Conservation (phyloP, 176 grass and related monocot species). For the Ensete ventricosum region DNA sequence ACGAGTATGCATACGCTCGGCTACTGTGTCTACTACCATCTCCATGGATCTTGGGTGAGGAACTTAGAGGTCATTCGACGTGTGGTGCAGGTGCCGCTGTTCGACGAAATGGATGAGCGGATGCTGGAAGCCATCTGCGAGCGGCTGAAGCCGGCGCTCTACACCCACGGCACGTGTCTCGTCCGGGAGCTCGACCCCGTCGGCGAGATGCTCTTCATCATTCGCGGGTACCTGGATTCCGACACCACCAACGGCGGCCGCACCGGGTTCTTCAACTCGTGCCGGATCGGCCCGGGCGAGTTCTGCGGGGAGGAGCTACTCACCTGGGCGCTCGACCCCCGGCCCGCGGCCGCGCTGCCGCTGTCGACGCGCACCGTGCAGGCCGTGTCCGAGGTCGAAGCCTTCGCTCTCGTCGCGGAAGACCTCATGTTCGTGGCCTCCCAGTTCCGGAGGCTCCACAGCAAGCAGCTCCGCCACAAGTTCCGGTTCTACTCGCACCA, state of each 20-base stretch:
- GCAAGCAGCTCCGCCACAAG: conserved; percentile 65
- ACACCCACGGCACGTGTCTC: conserved; percentile 57
- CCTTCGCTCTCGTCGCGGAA: conserved; percentile 80
- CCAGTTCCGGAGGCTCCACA: conserved; percentile 77
- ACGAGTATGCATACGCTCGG: conserved; percentile 12
- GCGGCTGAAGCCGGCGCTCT: conserved; percentile 74
- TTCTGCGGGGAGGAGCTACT: conserved; percentile 98
- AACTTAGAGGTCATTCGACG: neutral
- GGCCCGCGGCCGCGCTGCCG: conserved; percentile 40
- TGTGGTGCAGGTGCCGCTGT: conserved; percentile 47
- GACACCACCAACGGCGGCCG: conserved; percentile 81
- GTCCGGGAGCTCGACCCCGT: conserved; percentile 84
- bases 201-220: conserved; percentile 88
- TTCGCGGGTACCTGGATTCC: conserved; percentile 80
- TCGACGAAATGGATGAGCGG: conserved; percentile 95
- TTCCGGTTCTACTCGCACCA: conserved; percentile 93
- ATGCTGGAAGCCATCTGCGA: conserved; percentile 98
- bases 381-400: conserved; percentile 84
- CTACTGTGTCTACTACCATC: no score
- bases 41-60: neutral
- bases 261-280: conserved; percentile 84
- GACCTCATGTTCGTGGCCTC: conserved; percentile 76
- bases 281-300: conserved; percentile 73
- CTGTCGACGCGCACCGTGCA: conserved; percentile 75
- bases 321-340: conserved; percentile 84